Evolutionary conservation across 441 rosid genomes (phyloP), one percentile per base, ranked within the genome.

Genomic region (Dalechampia spathulata): DNA sequence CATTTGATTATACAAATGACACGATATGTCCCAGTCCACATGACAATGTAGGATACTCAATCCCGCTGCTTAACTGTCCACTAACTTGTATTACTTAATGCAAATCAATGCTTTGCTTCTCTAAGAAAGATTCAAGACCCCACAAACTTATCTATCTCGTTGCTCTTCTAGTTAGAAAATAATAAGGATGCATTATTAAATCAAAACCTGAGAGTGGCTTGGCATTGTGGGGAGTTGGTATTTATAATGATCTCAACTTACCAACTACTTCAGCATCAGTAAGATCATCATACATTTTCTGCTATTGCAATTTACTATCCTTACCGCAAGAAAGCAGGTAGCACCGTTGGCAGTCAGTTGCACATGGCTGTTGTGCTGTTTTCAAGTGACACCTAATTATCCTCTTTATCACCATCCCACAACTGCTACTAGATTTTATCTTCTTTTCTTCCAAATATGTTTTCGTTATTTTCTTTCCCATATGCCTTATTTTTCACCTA

Each of bases 161-260:
- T n/a, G n/a, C n/a, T n/a, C n/a, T n/a, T n/a, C n/a, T n/a, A n/a
- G n/a, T n/a, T n/a, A n/a, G n/a, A n/a, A n/a, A n/a, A n/a, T n/a
- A 30, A 50, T 17, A 5, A 28, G 15, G 7, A n/a, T n/a, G 38
- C 38, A 17, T 30, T 21, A 52, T 52, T 37, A 21, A 7, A 52
- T 50, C 9, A 49, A n/a, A n/a, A 2, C 4, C 38, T 30, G 34
- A 30, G 34, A 30, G 4, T 30, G 5, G n/a, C n/a, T 28, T 28
- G 23, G 34, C 39, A 23, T 4, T n/a, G 32, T 36, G n/a, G 4
- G 60, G 62, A 68, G 66, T 68, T 48, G 76, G 62, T 51, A 55
- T 27, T n/a, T 38, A 26, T 36, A 36, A 20, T 43, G 43, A 44
- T 67, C 41, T 52, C 42, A 34, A 49, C 54, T 19, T 26, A 25